phyloP scores from a whole-genome alignment of 495 filamentous ascomycete genomes.

The Glarea lozoyensis region DNA sequence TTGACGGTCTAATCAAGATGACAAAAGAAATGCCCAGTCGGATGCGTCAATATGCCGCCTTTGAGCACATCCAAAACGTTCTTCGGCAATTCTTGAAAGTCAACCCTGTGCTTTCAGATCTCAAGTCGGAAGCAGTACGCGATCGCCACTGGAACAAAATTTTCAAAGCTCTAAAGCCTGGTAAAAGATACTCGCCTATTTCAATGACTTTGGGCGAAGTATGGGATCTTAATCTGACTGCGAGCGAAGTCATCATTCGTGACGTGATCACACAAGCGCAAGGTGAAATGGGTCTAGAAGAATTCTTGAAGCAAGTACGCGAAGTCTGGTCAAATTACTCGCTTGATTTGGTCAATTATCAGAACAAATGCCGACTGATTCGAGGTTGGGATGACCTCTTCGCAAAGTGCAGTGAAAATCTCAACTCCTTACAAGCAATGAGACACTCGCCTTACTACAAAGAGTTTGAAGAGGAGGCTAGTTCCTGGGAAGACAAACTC shows the following conservation, averaged over 20 bases:
- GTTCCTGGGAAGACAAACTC: conserved; percentile 93
- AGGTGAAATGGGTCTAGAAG: conserved; percentile 96
- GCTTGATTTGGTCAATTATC: conserved; percentile 91
- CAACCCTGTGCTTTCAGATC: conserved; percentile 75
- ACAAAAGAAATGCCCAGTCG: conserved; percentile 98
- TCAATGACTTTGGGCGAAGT: conserved; percentile 94
- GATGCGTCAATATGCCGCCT: conserved; percentile 98
- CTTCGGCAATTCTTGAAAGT: conserved; percentile 84
- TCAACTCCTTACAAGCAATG: conserved; percentile 98
- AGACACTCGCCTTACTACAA: conserved; percentile 98
- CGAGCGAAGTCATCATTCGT: conserved; percentile 78
- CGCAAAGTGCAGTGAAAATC: conserved; percentile 94
- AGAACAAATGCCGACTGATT: conserved; percentile 94
- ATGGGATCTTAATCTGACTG: conserved; percentile 87
- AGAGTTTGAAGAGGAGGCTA: conserved; percentile 95
- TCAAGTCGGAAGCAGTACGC: conserved; percentile 94
- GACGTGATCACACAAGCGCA: conserved; percentile 93
- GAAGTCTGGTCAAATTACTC: conserved; percentile 95
- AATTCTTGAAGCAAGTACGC: conserved; percentile 93
- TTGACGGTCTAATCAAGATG: conserved; percentile 92
- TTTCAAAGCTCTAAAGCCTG: conserved; percentile 86
- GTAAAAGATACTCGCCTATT: conserved; percentile 82
- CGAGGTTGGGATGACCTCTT: conserved; percentile 98
- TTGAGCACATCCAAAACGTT: conserved; percentile 91
- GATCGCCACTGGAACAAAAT: conserved; percentile 97